phyloP scores from a whole-genome alignment of 192 early-diverging fungal genomes.

The Kappamyces sp. region DNA sequence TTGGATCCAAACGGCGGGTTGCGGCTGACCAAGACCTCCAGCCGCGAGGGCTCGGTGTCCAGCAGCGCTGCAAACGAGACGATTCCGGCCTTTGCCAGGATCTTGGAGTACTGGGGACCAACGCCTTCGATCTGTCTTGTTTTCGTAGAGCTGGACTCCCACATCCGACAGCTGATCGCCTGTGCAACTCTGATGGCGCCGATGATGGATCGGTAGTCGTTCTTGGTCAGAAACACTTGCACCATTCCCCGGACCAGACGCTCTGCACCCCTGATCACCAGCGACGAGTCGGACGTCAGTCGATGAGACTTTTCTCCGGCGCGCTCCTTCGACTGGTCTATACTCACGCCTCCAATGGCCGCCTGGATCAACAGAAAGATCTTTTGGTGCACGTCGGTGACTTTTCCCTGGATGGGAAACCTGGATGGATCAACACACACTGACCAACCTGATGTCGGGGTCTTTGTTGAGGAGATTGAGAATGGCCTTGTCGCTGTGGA shows the following conservation, averaged over 20 bases:
- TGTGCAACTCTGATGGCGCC: neutral
- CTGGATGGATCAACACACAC: too few relatives aligned
- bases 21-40: slow-evolving; percentile 45
- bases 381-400: slow-evolving; percentile 35
- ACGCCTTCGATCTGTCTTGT: slow-evolving; percentile 21
- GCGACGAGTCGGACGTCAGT: slow-evolving; percentile 19
- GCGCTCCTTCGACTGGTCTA: neutral
- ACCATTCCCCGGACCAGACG: slow-evolving; percentile 29
- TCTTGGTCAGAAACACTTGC: slow-evolving; percentile 18
- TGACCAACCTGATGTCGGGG: slow-evolving; percentile 21
- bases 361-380: slow-evolving; percentile 49
- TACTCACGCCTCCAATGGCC: neutral
- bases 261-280: slow-evolving; percentile 23
- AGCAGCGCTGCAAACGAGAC: slow-evolving; percentile 35
- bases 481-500: slow-evolving; percentile 35
- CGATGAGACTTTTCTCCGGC: slow-evolving; percentile 14
- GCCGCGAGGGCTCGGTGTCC: slow-evolving; percentile 29
- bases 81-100: slow-evolving; percentile 40
- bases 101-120: slow-evolving; percentile 43
- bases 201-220: slow-evolving; percentile 11
- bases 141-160: neutral
- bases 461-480: slow-evolving; percentile 41
- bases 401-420: slow-evolving; percentile 30
- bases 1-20: slow-evolving; percentile 61
- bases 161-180: neutral